A percentile compares a stretch with the other conserved stretches of the same genome.
phyloP scores from a whole-genome alignment of 2,329 filamentous ascomycete species.

The Xylaria digitata region DNA sequence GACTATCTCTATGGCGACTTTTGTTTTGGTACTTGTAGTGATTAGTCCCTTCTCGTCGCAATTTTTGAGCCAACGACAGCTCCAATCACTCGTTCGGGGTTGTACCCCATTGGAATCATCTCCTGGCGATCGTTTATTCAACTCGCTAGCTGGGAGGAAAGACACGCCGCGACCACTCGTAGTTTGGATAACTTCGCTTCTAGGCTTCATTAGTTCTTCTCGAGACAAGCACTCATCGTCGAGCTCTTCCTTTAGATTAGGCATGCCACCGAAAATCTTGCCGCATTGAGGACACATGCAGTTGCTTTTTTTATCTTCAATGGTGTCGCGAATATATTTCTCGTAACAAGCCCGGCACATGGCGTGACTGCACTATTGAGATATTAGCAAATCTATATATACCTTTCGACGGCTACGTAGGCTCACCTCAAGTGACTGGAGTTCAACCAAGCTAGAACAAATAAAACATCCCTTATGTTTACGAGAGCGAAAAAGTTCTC shows the following conservation, averaged over 20 bases:
- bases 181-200: neutral
- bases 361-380: constrained; percentile 22
- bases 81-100: neutral
- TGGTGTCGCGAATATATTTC: neutral
- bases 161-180: neutral
- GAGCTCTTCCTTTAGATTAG: neutral
- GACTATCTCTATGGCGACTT: neutral
- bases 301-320: neutral
- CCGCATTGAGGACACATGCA: constrained; percentile 15
- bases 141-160: neutral
- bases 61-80: constrained; percentile 19
- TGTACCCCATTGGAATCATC: constrained; percentile 30
- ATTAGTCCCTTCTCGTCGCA: constrained; percentile 7
- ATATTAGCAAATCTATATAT: neutral
- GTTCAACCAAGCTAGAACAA: neutral
- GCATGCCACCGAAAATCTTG: neutral
- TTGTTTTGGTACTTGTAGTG: constrained; percentile 26
- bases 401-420: neutral
- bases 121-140: constrained; percentile 6
- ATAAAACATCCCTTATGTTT: constrained; percentile 8
- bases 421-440: constrained; percentile 12
- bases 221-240: neutral
- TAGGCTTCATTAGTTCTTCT: neutral
- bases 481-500: neutral
- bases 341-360: constrained; percentile 21